phyloP scores from a whole-genome alignment of 1,284 basidiomycete species.

The Ustilago bromivora region DNA sequence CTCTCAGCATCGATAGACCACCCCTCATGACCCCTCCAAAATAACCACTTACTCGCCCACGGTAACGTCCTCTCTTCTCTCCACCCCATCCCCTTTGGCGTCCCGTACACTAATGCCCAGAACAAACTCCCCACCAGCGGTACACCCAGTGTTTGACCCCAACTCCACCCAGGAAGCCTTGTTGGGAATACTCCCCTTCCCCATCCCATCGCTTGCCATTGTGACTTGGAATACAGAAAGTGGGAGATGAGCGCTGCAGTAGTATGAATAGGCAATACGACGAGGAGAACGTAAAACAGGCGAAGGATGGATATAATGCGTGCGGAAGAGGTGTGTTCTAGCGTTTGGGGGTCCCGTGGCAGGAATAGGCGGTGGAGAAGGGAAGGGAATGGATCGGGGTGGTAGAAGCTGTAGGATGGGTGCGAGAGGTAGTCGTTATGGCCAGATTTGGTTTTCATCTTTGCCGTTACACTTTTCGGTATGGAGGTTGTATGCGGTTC shows the following conservation, averaged over 20 bases:
- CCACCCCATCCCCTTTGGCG: constrained; percentile 23
- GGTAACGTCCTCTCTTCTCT: constrained; percentile 29
- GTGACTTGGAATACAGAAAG: not conserved
- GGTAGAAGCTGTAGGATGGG: constrained; percentile 20
- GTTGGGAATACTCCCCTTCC: constrained; percentile 15
- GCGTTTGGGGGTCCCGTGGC: constrained; percentile 26
- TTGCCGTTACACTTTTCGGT: not conserved
- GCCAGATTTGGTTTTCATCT: constrained; percentile 32
- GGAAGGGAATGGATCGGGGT: constrained; percentile 15
- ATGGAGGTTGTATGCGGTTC: too few relatives aligned
- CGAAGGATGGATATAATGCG: constrained; percentile 10
- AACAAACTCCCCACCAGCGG: constrained; percentile 33
- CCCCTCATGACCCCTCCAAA: constrained; percentile 32
- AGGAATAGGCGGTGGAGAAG: constrained; percentile 20
- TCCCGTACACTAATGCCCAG: constrained; percentile 37
- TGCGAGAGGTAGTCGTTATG: constrained; percentile 16
- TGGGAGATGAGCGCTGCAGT: constrained; percentile 24
- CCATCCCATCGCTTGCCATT: constrained; percentile 9
- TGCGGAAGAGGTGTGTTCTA: constrained; percentile 6
- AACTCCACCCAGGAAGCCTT: constrained; percentile 15
- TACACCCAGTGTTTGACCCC: constrained; percentile 23
- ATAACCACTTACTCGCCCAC: constrained; percentile 24
- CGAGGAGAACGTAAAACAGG: constrained; percentile 9
- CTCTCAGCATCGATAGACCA: constrained; percentile 42
- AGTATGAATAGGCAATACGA: constrained; percentile 25